Evolutionary conservation across 805 yeast genomes (phyloP), one percentile per base, ranked within the genome.

Genomic region (Lipomyces spencermartinsiae): DNA sequence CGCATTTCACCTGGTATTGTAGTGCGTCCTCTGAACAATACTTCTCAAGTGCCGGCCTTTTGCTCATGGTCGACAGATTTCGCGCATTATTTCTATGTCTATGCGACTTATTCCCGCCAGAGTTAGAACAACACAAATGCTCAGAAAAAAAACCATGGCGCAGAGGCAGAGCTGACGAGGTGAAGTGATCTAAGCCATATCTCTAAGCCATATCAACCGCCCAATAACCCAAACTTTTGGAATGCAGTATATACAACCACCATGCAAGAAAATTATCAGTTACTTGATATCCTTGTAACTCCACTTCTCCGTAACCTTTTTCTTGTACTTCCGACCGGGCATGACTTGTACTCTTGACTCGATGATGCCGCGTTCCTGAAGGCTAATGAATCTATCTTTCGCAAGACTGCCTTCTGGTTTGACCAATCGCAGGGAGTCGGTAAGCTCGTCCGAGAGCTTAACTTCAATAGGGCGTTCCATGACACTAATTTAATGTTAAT

Each of bases 341-440:
- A 83, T 83, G 66, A 86, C 87, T 12, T 89, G 91, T 49, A 88
- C 85, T 80, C 98, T 87, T 5, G 97, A 83, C 79, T 94, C 99
- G 65, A 95, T 83, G 76, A 89, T 86, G 73, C 99, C 99, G 37
- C 89, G 83, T 70, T 91, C 86, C 81, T 95, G 98, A 71, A 94
- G 78, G 69, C 85, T 86, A 78, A 88, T 84, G 87, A 94, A 87
- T 67, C 92, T 88, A 76, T 93, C 98, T 71, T 89, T 87, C 58
- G 92, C 82, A 66, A 92, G 80, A 77, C 89, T 91, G 19, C 98
- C 98, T 80, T 95, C 99, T 0, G 98, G 95, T 76, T 86, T 91
- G 76, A 95, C 81, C 70, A 87, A 86, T 78, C 97, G 86, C 74
- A 95, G 82, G 16, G 97, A 91, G 74, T 91, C 96, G 43, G 90